Conservation (phyloP, 2,329 filamentous ascomycete genomes). For the Paracoccidioides lutzii region DNA sequence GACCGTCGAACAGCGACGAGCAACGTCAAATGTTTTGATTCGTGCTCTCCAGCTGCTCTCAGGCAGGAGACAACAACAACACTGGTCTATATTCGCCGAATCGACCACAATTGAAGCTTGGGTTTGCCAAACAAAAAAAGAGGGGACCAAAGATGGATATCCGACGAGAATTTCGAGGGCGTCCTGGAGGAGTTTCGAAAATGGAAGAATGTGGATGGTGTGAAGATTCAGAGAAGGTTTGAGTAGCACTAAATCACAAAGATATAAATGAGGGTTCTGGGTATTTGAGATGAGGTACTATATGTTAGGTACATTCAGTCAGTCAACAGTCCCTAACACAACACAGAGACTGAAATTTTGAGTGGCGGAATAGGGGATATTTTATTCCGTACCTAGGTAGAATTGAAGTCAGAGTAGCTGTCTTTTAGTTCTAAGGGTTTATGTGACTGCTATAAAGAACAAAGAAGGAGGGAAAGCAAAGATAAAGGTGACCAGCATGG, state of each 20-base stretch:
- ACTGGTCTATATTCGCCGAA: background rate
- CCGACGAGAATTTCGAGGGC: background rate
- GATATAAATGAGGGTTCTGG: too few species aligned
- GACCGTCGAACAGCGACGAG: background rate
- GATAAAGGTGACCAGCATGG: slow-evolving; percentile 3
- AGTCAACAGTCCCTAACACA: background rate
- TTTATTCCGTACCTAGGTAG: background rate
- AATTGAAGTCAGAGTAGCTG: background rate
- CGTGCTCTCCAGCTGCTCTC: background rate
- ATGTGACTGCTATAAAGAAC: background rate
- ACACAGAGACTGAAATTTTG: background rate
- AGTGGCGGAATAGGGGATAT: background rate
- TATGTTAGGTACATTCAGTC: background rate
- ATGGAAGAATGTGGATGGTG: background rate
- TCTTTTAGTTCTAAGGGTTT: background rate
- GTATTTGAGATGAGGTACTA: too few species aligned
- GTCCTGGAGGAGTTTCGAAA: background rate
- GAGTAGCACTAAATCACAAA: background rate
- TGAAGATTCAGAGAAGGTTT: background rate
- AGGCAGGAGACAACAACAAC: background rate
- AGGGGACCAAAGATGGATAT: background rate
- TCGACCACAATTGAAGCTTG: background rate
- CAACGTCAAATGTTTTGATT: background rate
- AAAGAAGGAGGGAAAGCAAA: background rate
- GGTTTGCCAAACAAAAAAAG: background rate